A percentile compares a stretch with the other conserved stretches of the same genome.
These are phyloP conservation scores for Malassezia vespertilionis DNA, from an alignment of 1,284 basidiomycete genomes.

Conservation along the genomic window DNA sequence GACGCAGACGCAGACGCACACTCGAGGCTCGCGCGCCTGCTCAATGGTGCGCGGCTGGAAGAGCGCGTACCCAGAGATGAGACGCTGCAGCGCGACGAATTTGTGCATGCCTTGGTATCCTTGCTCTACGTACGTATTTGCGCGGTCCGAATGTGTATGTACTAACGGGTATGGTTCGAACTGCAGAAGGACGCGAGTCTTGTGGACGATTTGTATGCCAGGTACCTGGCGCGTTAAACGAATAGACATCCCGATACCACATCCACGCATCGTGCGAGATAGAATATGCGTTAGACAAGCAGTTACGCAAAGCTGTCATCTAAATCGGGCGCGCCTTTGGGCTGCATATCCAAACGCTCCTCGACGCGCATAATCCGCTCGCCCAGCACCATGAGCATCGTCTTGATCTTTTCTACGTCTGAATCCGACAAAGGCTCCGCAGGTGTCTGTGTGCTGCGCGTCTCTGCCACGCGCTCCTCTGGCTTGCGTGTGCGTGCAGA, in stretches of 20 bases:
- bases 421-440: too few species aligned
- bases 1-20: not conserved
- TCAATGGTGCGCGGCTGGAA: too few species aligned
- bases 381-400: conserved; percentile 18
- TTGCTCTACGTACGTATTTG: conserved; percentile 8
- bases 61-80: too few species aligned
- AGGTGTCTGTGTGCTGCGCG: too few species aligned
- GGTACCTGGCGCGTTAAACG: conserved; percentile 17
- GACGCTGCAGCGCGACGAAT: conserved; percentile 10
- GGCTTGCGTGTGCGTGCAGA: too few species aligned
- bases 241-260: too few species aligned
- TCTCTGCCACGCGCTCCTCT: too few species aligned
- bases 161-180: conserved; percentile 11
- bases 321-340: not conserved
- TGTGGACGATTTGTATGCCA: conserved; percentile 28
- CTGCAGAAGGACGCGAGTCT: conserved; percentile 35
- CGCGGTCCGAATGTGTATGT: not conserved
- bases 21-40: not conserved
- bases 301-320: too few species aligned
- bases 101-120: conserved; percentile 9
- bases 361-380: conserved; percentile 18
- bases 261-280: too few species aligned
- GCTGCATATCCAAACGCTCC: conserved; percentile 2
- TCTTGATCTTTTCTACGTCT: conserved; percentile 13
- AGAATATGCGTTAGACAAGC: too few species aligned